phyloP scores from a whole-genome alignment of 441 rosid species.

The Manihot esculenta region DNA sequence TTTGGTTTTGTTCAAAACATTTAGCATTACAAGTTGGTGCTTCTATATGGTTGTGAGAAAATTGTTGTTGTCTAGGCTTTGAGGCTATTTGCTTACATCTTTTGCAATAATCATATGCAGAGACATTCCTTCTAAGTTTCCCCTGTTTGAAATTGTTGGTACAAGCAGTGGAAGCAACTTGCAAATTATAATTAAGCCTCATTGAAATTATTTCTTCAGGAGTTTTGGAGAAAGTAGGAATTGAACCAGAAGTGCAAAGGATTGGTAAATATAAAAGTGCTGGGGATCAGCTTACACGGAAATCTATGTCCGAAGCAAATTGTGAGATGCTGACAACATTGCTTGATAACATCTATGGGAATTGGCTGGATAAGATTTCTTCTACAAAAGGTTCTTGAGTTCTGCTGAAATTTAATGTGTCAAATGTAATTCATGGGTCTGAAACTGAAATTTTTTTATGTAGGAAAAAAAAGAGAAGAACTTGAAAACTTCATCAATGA shows the following conservation, averaged over 20 bases:
- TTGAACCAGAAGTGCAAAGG: conserved; percentile 88
- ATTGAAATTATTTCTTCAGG: conserved; percentile 45
- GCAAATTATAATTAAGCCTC: conserved; percentile 12
- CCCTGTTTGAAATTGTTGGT: neutral
- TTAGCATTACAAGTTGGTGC: neutral
- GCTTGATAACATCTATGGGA: conserved; percentile 84
- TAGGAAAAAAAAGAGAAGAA: conserved; percentile 83
- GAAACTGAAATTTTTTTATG: conserved; percentile 33
- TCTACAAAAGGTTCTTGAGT: conserved; percentile 60
- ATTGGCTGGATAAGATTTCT: conserved; percentile 88
- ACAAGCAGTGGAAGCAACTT: conserved; percentile 3
- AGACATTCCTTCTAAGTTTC: neutral
- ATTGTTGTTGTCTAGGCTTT: neutral
- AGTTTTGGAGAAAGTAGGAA: conserved; percentile 80
- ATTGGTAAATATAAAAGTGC: conserved; percentile 97
- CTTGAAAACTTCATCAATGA: conserved; percentile 79
- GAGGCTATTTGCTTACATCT: neutral
- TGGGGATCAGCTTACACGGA: conserved; percentile 88
- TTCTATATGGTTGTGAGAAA: neutral
- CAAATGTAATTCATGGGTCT: conserved; percentile 30
- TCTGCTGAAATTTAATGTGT: conserved; percentile 19
- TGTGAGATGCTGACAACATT: conserved; percentile 89
- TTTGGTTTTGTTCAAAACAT: neutral
- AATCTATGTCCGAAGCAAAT: conserved; percentile 84
- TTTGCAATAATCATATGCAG: neutral